Evolutionary conservation across 179 eudicot species (phyloP).

Genomic region (Spergularia azorica): DNA sequence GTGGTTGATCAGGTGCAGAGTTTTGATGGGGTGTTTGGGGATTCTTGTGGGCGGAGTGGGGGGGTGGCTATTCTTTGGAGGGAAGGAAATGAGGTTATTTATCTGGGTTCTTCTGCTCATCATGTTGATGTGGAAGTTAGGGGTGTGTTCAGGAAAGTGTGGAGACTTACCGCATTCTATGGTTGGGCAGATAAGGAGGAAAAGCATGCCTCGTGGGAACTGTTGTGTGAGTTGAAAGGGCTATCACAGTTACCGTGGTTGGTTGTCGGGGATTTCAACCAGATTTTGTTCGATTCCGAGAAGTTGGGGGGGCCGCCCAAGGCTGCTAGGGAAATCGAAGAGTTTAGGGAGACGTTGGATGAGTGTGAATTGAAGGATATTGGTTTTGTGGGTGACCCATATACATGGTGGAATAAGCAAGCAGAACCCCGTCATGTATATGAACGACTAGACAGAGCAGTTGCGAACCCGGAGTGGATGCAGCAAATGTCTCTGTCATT

Average conservation of each 20-base stretch:
- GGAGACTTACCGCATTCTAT: not conserved
- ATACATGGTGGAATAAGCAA: no score
- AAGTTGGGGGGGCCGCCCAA: not conserved
- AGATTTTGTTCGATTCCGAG: not conserved
- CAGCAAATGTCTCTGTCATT: no score
- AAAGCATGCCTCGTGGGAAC: not conserved
- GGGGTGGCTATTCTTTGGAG: not conserved
- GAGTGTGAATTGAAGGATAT: no score
- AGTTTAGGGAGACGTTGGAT: not conserved
- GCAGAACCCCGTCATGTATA: no score
- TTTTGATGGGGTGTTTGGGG: not conserved
- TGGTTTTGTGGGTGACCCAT: no score
- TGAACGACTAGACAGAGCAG: no score
- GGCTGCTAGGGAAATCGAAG: not conserved
- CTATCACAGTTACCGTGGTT: not conserved
- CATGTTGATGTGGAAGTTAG: not conserved
- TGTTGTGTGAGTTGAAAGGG: not conserved
- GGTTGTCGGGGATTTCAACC: not conserved
- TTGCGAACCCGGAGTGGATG: no score
- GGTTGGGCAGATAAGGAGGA: not conserved
- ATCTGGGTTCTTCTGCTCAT: not conserved
- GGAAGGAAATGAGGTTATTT: not conserved
- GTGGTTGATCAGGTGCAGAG: fast-evolving
- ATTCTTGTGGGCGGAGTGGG: not conserved
- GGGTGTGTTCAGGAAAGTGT: not conserved